Evolutionary conservation across 768 basidiomycete species (phyloP).

Genomic region (Sporobolomyces pararoseus): DNA sequence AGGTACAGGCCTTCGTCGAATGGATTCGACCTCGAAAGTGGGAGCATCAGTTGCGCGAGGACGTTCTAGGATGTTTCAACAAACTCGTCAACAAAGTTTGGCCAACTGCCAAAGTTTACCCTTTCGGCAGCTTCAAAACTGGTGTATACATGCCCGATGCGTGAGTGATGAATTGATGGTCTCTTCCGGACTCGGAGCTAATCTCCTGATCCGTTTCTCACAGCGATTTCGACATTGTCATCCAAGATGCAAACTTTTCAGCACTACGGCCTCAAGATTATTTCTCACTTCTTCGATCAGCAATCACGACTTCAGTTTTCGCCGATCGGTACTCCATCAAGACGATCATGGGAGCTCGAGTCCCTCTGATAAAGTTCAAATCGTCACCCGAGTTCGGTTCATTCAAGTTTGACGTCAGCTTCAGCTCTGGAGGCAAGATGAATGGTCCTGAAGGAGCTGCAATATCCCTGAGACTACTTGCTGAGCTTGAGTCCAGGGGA

Average conservation of each 20-base stretch:
- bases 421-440: not conserved
- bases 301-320: not conserved
- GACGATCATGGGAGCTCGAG: not conserved
- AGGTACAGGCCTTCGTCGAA: not conserved
- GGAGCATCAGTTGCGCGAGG: not conserved
- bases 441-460: not conserved
- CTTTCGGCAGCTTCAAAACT: constrained; percentile 8
- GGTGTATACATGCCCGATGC: constrained; percentile 9
- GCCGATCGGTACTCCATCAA: not conserved
- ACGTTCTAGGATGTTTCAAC: not conserved
- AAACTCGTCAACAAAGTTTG: not conserved
- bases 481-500: not conserved
- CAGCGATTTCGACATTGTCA: constrained; percentile 26
- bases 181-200: not conserved
- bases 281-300: not conserved
- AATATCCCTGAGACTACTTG: not conserved
- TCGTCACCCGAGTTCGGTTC: not conserved
- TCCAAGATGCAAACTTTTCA: not conserved
- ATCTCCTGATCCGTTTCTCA: not conserved
- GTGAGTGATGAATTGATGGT: not conserved
- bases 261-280: not conserved
- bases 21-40: not conserved
- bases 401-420: constrained; percentile 15
- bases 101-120: no score
- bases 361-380: constrained; percentile 24